phyloP scores from a whole-genome alignment of 1,284 basidiomycete species.

The Pascua sp. region DNA sequence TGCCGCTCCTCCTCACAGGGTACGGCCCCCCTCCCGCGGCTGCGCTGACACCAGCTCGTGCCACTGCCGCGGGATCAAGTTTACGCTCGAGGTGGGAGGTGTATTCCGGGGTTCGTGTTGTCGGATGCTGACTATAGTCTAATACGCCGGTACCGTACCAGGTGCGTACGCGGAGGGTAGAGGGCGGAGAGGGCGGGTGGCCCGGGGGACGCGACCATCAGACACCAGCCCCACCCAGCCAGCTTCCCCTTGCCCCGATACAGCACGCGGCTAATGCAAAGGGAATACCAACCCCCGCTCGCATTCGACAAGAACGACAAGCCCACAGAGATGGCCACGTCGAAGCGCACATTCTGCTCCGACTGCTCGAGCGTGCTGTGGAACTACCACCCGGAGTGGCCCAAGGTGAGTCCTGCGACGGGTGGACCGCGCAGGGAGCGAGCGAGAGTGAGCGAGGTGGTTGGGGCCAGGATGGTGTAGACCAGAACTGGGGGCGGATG shows the following conservation, averaged over 20 bases:
- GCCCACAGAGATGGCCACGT: slow-evolving; percentile 26
- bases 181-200: too few relatives aligned
- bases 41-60: slow-evolving; percentile 33
- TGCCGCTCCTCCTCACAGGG: slow-evolving; percentile 44
- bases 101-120: background rate
- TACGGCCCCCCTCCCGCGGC: background rate
- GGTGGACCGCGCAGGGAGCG: too few relatives aligned
- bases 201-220: too few relatives aligned
- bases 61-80: slow-evolving; percentile 47
- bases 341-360: slow-evolving; percentile 42
- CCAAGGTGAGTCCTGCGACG: slow-evolving; percentile 32
- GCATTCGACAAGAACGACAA: slow-evolving; percentile 41
- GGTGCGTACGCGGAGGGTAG: too few relatives aligned
- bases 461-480: too few relatives aligned
- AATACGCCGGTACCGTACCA: slow-evolving; percentile 49
- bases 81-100: slow-evolving; percentile 40
- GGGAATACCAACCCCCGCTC: slow-evolving; percentile 38
- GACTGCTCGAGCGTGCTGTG: slow-evolving; percentile 48
- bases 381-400: slow-evolving; percentile 45
- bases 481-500: too few relatives aligned
- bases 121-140: slow-evolving; percentile 26
- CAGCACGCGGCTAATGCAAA: slow-evolving; percentile 13
- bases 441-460: too few relatives aligned
- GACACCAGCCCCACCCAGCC: too few relatives aligned
- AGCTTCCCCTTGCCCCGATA: background rate